Percentiles rank a stretch among this genome's conserved stretches.
phyloP scores from a whole-genome alignment of 2,329 filamentous ascomycete species.

The Trichoderma sp. region DNA sequence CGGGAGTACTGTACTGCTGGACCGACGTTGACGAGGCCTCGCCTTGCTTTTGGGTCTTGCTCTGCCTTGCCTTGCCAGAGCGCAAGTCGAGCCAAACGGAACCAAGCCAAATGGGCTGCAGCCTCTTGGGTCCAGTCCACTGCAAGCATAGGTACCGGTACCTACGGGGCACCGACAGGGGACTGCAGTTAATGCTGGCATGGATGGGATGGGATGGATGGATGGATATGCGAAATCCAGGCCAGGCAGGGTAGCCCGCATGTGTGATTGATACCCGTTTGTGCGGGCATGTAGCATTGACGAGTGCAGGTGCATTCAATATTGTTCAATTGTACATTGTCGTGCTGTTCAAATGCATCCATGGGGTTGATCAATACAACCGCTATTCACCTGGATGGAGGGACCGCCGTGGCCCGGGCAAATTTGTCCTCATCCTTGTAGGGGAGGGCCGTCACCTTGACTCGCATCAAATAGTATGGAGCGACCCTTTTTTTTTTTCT shows the following conservation, averaged over 20 bases:
- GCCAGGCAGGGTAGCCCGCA: neutral
- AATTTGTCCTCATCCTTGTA: neutral
- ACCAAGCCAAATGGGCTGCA: constrained; percentile 1
- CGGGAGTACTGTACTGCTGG: neutral
- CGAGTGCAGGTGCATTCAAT: neutral
- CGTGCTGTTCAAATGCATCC: neutral
- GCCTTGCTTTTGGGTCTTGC: neutral
- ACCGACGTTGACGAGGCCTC: neutral
- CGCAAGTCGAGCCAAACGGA: neutral
- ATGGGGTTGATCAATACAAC: neutral
- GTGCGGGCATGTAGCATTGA: neutral
- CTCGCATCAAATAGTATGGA: constrained; percentile 7
- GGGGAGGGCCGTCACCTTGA: constrained; percentile 4
- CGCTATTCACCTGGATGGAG: neutral
- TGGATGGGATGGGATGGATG: neutral
- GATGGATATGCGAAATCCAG: neutral
- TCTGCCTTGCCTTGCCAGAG: neutral
- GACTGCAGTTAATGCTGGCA: neutral
- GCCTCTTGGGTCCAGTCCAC: neutral
- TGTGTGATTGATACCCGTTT: neutral
- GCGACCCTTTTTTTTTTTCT: neutral
- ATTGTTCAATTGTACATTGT: neutral
- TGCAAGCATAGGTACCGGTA: neutral
- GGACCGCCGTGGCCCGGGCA: neutral
- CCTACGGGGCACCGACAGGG: neutral